Conservation (phyloP, 139 green algal genomes). For the Coccomyxa sp. region DNA sequence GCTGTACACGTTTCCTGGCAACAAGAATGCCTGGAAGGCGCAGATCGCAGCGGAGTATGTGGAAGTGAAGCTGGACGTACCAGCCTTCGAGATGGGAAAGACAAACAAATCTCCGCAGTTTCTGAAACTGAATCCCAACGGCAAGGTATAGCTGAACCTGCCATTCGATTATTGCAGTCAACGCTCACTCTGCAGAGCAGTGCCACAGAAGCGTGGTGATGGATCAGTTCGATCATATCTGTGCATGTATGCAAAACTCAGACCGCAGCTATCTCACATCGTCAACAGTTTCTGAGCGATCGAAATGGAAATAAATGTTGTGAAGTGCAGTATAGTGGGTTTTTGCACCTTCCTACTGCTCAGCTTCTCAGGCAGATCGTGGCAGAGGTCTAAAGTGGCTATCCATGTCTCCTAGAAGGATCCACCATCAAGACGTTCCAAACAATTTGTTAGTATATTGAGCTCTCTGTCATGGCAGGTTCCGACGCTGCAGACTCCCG, state of each 20-base stretch:
- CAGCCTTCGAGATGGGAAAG: constrained; percentile 38
- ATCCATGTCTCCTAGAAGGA: too few relatives aligned
- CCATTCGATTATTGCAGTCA: neutral
- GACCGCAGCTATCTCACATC: neutral
- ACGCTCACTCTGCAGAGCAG: neutral
- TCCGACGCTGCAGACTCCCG: constrained; percentile 24
- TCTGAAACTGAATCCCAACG: constrained; percentile 50
- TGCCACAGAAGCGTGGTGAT: too few relatives aligned
- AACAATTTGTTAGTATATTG: too few relatives aligned
- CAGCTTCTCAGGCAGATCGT: too few relatives aligned
- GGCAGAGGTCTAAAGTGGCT: too few relatives aligned
- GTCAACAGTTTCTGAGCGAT: too few relatives aligned
- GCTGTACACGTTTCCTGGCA: constrained; percentile 41
- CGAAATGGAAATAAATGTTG: neutral
- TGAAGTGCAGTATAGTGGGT: neutral
- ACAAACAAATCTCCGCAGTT: constrained; percentile 59
- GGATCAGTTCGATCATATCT: too few relatives aligned
- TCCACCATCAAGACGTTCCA: too few relatives aligned
- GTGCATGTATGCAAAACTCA: too few relatives aligned
- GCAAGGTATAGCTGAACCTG: constrained; percentile 35
- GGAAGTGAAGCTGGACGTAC: constrained; percentile 39
- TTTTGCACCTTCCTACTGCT: too few relatives aligned
- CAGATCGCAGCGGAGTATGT: constrained; percentile 56
- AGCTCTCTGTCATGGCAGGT: constrained; percentile 7
- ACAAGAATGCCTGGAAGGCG: constrained; percentile 61